These are phyloP conservation scores for Brassica rapa DNA, from an alignment of 345 rosid genomes.

Conservation along the genomic window DNA sequence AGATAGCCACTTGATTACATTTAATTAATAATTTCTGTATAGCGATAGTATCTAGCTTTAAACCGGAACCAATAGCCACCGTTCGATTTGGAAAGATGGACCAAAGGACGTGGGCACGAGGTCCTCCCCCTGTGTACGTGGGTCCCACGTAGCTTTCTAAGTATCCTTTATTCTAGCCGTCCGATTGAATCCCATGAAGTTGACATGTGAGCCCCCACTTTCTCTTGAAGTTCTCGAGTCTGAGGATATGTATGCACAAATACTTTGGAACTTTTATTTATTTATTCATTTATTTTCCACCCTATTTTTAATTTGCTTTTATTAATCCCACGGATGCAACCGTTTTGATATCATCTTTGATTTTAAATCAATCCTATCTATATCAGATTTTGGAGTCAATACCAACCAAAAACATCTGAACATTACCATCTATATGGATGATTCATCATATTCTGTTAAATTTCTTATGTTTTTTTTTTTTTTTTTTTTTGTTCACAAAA, in stretches of 20 bases:
- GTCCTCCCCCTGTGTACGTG: conserved; percentile 28
- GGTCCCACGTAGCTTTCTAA: conserved; percentile 31
- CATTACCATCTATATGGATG: neutral
- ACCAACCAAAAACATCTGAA: conserved; percentile 21
- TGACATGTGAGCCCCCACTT: conserved; percentile 46
- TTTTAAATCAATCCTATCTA: neutral
- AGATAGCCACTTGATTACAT: conserved; percentile 25
- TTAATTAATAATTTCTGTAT: neutral
- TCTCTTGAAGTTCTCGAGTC: conserved; percentile 7
- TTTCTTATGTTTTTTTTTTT: too few species aligned
- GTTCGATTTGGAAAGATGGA: conserved; percentile 33
- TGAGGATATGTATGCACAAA: conserved; percentile 21
- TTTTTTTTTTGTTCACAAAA: too few species aligned
- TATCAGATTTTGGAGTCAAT: conserved; percentile 27
- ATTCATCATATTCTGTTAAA: neutral
- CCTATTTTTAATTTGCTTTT: neutral
- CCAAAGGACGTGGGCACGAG: conserved; percentile 40
- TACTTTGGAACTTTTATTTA: neutral
- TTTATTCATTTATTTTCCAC: neutral
- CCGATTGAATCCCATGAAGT: conserved; percentile 44
- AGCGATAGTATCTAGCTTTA: conserved; percentile 9
- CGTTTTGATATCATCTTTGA: neutral
- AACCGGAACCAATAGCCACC: conserved; percentile 28
- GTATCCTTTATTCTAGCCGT: conserved; percentile 33
- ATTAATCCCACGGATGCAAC: conserved; percentile 29